phyloP scores from a whole-genome alignment of 1,284 basidiomycete species.

The Tilletia walkeri region DNA sequence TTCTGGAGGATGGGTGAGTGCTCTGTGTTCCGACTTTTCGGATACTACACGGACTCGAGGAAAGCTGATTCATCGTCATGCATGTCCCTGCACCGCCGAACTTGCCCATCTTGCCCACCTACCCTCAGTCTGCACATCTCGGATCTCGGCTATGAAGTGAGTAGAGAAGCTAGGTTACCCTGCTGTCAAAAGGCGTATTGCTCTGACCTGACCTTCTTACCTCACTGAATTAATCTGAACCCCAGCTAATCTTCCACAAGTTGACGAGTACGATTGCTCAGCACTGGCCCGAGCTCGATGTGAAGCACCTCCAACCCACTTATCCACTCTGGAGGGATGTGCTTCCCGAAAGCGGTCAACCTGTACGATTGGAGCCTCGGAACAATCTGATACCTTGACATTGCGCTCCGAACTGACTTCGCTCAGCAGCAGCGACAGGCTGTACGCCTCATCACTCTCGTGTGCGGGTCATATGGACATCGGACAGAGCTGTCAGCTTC shows the following conservation, averaged over 20 bases:
- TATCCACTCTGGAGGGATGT: conserved; percentile 7
- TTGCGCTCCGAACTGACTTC: no score
- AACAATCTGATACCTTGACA: neutral
- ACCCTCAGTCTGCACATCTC: conserved; percentile 10
- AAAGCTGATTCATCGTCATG: no score
- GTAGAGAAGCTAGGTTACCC: neutral
- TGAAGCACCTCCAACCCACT: neutral
- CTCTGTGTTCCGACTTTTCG: neutral
- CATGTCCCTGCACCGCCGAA: no score
- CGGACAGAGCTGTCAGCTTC: no score
- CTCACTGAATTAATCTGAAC: neutral
- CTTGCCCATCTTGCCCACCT: neutral
- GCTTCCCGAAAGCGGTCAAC: neutral
- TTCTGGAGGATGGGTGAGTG: conserved; percentile 3
- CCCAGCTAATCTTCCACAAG: conserved; percentile 14
- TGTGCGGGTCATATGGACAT: no score
- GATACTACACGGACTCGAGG: no score
- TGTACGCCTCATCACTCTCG: no score
- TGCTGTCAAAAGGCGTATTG: neutral
- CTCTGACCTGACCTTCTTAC: neutral
- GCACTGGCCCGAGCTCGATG: conserved; percentile 8
- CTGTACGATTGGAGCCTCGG: neutral
- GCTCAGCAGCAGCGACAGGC: no score
- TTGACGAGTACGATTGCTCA: neutral
- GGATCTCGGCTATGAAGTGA: conserved; percentile 14